These are phyloP conservation scores for Beauveria rudraprayagi DNA, from an alignment of 2,329 filamentous ascomycete genomes.

Conservation along the genomic window DNA sequence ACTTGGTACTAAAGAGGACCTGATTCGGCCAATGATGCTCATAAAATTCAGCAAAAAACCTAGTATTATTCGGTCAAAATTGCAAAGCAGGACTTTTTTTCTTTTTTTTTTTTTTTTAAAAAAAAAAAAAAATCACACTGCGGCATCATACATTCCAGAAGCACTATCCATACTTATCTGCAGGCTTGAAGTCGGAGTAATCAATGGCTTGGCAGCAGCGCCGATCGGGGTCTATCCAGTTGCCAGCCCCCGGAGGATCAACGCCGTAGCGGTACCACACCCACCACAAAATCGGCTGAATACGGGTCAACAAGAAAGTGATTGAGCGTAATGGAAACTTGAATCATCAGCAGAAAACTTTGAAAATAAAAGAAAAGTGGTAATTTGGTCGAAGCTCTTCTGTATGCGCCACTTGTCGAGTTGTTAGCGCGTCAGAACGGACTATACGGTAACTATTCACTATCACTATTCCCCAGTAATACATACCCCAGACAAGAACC, in stretches of 20 bases:
- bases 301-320: background rate
- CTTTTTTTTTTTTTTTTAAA: no score
- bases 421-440: background rate
- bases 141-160: no score
- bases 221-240: background rate
- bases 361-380: no score
- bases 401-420: no score
- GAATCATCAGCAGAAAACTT: no score
- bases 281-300: background rate
- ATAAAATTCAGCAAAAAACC: no score
- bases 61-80: no score
- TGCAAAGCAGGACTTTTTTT: no score
- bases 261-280: background rate
- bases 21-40: no score
- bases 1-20: background rate
- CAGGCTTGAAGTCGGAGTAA: background rate
- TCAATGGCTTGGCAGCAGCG: background rate
- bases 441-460: background rate
- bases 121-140: no score
- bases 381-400: no score
- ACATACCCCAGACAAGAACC: conserved; percentile 3
- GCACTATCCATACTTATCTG: background rate
- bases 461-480: background rate
- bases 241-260: background rate
- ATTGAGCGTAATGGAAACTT: no score